Evolutionary conservation across 140 eudicot species (phyloP), one percentile per base, ranked within the genome.

Genomic region (Anethum foeniculum): DNA sequence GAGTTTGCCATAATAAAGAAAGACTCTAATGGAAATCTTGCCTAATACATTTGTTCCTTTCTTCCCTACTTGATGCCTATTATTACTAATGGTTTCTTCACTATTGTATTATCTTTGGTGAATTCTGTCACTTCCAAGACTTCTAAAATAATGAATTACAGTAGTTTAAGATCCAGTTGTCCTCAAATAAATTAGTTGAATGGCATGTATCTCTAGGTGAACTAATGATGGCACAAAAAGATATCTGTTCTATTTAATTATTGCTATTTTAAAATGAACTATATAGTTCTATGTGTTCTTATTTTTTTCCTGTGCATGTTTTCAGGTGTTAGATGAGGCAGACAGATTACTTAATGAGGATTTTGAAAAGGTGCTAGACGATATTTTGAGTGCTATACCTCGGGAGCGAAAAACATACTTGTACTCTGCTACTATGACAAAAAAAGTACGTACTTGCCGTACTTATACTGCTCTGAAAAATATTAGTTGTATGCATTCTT

Each of bases 241-340:
- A 21, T 39, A 73, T 19, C 19, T 41, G 15, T 73, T 4, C 54
- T 21, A 21, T 73, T 21, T 23, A 21, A 25, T 21, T 25, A 3
- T 3, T 73, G 32, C 6, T 13, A 41, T 73, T 38, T 23, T 34
- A 34, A 69, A 34, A 15, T 7, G 18, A 19, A 46, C 25, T 39
- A 72, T 12, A 21, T 38, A 8, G 3, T 39, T 38, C 38, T n/a
- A 38, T 8, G 12, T 71, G 74, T 15, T 3, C 21, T 25, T 64
- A 12, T 21, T 21, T 36, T 13, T 23, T 16, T 41, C 25, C 7
- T 47, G 28, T 56, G 69, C 78, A 13, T 80, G 48, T 78, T 49
- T 41, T 36, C 90, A 92, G 99, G 99, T 95, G 8, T 84, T 95
- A 58, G 99, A 95, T 84, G 99, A 95, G 79, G 99, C 99, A 21